Base-by-base conservation (phyloP, 148 eudicot species). In the Linanthus parryae region DNA sequence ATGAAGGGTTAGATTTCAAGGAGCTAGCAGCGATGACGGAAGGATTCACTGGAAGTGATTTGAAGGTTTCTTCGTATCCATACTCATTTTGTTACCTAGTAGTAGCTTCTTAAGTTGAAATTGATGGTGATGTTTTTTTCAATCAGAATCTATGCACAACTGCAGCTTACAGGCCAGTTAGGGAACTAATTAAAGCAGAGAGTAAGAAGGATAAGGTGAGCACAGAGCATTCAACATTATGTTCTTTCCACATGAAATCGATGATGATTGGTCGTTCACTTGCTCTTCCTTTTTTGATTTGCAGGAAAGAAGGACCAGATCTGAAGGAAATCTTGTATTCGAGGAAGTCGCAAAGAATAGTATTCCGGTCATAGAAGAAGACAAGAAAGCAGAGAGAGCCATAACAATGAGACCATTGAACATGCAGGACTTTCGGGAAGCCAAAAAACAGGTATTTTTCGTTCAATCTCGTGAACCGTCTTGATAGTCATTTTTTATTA, bases 81-180 rank as follows among this genome's bases (percentile, higher is more conserved):
- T 44, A 30, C 39, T 60, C 33, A 36, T 29, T 37, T 4, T 19
- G 7, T 12, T 34, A 38, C 21, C 50, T 4, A 33, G 6, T 37
- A 19, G 18, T 3, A 25, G 2, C n/a, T 44, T 33, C 14, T 7
- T 58, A 30, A 52, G 14, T 12, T 43, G 52, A 46, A 42, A 40
- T 24, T 62, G 44, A 70, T 51, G 2, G 17, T 52, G 27, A 15
- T 57, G 3, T 25, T 38, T 57, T 2, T 38, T 56, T 23, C 23
- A 20, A 41, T 44, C 79, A 90, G 97, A 90, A 85, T 65, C 74
- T 90, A 42, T 90, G 95, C 68, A 81, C 85, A 27, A 85, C 97
- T n/a, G 95, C 97, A 64, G 97, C 97, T 60, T 85, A 90, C 63
- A 75, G 92, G 36, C 95, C 97, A 36, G 95, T 90, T 25, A 75